Percentiles rank a stretch among this genome's conserved stretches.
These are phyloP conservation scores for Aspergillus proliferans DNA, from an alignment of 2,329 filamentous ascomycete genomes.

Conservation along the genomic window DNA sequence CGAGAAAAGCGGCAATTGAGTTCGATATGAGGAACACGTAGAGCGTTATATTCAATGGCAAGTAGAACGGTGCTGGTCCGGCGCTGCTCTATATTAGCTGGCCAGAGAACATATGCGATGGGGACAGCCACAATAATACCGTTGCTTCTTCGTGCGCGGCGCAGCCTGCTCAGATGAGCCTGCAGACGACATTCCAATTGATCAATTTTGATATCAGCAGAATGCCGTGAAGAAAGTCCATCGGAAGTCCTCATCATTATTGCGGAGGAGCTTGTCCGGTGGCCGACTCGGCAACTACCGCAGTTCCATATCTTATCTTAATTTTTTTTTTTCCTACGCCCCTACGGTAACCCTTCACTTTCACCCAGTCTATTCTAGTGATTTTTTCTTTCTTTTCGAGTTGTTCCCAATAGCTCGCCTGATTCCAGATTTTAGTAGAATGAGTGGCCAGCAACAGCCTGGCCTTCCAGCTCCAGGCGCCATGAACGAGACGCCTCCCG, in stretches of 20 bases:
- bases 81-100: slow-evolving; percentile 12
- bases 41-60: slow-evolving; percentile 70
- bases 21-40: slow-evolving; percentile 72
- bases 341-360: not conserved
- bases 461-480: slow-evolving; percentile 7
- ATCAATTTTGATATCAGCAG: too few species aligned
- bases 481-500: slow-evolving; percentile 18
- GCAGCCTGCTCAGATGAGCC: not conserved
- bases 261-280: slow-evolving; percentile 19
- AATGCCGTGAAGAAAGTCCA: not conserved
- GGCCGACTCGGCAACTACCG: slow-evolving; percentile 20
- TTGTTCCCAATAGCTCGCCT: not conserved
- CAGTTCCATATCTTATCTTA: slow-evolving; percentile 20
- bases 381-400: slow-evolving; percentile 7
- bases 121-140: slow-evolving; percentile 13
- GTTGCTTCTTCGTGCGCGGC: slow-evolving; percentile 23
- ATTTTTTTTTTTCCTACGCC: not conserved
- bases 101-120: not conserved
- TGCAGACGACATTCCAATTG: too few species aligned
- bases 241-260: not conserved
- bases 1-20: slow-evolving; percentile 68
- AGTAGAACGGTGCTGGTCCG: slow-evolving; percentile 47
- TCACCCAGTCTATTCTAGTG: not conserved
- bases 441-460: slow-evolving; percentile 18
- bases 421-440: slow-evolving; percentile 5